These are phyloP conservation scores for Hypoxylon sp. DNA, from an alignment of 2,329 filamentous ascomycete genomes.

Conservation along the genomic window DNA sequence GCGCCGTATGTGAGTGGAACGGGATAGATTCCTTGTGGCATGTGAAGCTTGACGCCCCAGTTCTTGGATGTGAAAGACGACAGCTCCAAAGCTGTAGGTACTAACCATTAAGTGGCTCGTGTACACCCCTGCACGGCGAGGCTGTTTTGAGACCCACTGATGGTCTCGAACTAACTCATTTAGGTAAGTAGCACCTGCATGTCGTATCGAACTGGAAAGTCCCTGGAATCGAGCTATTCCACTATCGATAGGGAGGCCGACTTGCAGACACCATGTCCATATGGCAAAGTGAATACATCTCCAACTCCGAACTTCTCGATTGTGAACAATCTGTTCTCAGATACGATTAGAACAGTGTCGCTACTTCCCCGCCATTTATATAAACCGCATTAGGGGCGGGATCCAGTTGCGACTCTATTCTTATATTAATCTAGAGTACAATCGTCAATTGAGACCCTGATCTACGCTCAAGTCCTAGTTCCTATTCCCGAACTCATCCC, in stretches of 20 bases:
- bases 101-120: neutral
- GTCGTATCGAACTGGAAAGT: conserved; percentile 28
- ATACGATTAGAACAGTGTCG: conserved; percentile 44
- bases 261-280: conserved; percentile 52
- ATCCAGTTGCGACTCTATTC: conserved; percentile 27
- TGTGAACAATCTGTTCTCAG: conserved; percentile 51
- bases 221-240: conserved; percentile 29
- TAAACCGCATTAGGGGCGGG: conserved; percentile 34
- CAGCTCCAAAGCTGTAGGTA: neutral
- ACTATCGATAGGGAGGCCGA: conserved; percentile 39
- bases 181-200: conserved; percentile 25
- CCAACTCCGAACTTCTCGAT: conserved; percentile 16
- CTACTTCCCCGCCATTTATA: conserved; percentile 21
- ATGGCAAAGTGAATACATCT: conserved; percentile 40
- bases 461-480: conserved; percentile 1
- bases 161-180: conserved; percentile 27
- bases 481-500: conserved; percentile 11
- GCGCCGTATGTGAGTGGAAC: neutral
- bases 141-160: conserved; percentile 18
- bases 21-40: neutral
- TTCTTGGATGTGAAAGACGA: neutral
- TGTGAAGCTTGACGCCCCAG: conserved; percentile 9
- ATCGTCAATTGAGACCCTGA: conserved; percentile 16
- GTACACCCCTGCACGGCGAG: conserved; percentile 3
- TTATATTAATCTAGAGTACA: conserved; percentile 31